Conservation (phyloP, 139 green algal genomes). For the Limnomonas spitsbergensis region DNA sequence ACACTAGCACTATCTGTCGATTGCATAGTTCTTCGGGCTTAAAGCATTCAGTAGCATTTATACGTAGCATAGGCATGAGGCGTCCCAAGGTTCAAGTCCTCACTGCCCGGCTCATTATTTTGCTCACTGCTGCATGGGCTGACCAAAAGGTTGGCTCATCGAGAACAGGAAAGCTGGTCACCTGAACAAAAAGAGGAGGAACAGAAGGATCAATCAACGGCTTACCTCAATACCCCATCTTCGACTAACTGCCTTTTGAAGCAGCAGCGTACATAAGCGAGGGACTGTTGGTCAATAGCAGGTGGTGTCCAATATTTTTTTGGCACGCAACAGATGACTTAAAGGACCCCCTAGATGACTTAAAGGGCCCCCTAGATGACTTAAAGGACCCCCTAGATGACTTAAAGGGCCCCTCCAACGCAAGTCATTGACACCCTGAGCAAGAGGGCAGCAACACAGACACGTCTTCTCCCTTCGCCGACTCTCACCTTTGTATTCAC, state of each 20-base stretch:
- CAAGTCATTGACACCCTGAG: too few relatives aligned
- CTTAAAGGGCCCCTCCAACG: not conserved
- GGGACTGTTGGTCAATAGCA: not conserved
- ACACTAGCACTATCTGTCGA: too few relatives aligned
- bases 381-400: not conserved
- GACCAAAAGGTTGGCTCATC: not conserved
- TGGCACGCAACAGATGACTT: not conserved
- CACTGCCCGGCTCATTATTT: too few relatives aligned
- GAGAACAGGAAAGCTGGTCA: not conserved
- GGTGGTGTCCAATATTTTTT: too few relatives aligned
- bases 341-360: not conserved
- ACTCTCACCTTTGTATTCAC: not conserved
- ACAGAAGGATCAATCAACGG: not conserved
- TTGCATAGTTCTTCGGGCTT: too few relatives aligned
- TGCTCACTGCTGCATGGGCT: not conserved
- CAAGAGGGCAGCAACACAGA: not conserved
- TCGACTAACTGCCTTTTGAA: not conserved
- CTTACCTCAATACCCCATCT: not conserved
- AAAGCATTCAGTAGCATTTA: too few relatives aligned
- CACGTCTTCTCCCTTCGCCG: not conserved
- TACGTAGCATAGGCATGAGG: too few relatives aligned
- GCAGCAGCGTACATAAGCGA: not conserved
- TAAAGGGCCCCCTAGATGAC: not conserved
- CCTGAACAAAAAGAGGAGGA: not conserved
- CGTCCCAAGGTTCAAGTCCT: too few relatives aligned